Conservation (phyloP, 257 asterid species). For the Oldenlandia corymbosa region DNA sequence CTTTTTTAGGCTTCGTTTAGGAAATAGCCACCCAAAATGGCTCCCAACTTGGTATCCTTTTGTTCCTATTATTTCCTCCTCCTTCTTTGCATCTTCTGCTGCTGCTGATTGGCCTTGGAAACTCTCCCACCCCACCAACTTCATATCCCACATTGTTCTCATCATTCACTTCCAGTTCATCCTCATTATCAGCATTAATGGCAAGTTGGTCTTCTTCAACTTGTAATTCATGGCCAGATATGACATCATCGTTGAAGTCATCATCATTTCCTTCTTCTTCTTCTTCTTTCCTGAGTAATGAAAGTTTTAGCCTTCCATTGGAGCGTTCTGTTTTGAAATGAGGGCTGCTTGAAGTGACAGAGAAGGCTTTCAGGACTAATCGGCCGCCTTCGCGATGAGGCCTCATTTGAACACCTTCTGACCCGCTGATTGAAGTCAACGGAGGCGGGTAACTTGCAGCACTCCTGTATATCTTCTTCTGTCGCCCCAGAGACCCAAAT, state of each 20-base stretch:
- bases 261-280: too few relatives aligned
- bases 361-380: conserved; percentile 53
- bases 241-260: too few relatives aligned
- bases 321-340: conserved; percentile 52
- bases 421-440: conserved; percentile 48
- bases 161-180: conserved; percentile 13
- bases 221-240: too few relatives aligned
- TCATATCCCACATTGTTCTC: conserved; percentile 32
- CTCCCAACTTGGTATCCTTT: conserved; percentile 36
- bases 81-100: conserved; percentile 70
- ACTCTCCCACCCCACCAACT: conserved; percentile 27
- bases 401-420: conserved; percentile 38
- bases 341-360: conserved; percentile 12
- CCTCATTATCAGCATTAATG: too few relatives aligned
- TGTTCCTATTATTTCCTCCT: conserved; percentile 29
- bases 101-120: conserved; percentile 37
- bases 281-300: conserved; percentile 17
- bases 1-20: too few relatives aligned
- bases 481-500: conserved; percentile 13
- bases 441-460: conserved; percentile 61
- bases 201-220: too few relatives aligned
- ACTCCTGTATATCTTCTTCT: conserved; percentile 19
- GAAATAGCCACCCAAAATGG: conserved; percentile 55
- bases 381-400: conserved; percentile 72
- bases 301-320: conserved; percentile 70